Conservation (phyloP, 2,329 filamentous ascomycete genomes). For the Alternaria solani region DNA sequence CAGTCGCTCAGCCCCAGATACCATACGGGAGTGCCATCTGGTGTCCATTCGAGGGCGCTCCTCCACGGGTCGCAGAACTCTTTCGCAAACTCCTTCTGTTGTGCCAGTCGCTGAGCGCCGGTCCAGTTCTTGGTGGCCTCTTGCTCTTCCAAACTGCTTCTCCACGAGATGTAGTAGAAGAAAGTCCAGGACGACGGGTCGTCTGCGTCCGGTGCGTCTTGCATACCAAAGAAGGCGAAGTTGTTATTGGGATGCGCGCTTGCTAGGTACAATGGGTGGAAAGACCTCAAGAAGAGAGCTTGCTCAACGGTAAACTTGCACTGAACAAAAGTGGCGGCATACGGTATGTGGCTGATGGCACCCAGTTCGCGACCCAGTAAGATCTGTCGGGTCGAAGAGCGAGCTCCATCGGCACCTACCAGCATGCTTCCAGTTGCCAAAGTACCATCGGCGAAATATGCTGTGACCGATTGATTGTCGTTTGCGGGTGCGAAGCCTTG, state of each 20-base stretch:
- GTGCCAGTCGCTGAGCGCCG: constrained; percentile 47
- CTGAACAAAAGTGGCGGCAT: constrained; percentile 58
- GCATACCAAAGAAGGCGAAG: constrained; percentile 58
- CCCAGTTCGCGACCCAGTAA: constrained; percentile 39
- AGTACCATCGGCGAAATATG: constrained; percentile 47
- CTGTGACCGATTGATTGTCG: constrained; percentile 44
- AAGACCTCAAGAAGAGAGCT: constrained; percentile 54
- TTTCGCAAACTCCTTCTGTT: constrained; percentile 52
- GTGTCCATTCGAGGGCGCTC: constrained; percentile 48
- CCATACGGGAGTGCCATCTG: constrained; percentile 45
- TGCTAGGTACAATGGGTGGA: constrained; percentile 57
- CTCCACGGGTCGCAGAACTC: constrained; percentile 57
- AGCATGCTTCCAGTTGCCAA: constrained; percentile 42
- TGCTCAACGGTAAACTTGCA: constrained; percentile 53
- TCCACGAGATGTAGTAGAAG: constrained; percentile 60
- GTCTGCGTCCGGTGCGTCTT: constrained; percentile 50
- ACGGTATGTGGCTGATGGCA: constrained; percentile 52
- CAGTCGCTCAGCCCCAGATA: constrained; percentile 48
- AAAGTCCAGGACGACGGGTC: constrained; percentile 56
- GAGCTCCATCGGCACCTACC: constrained; percentile 50
- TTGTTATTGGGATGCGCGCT: constrained; percentile 55
- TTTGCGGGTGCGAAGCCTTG: constrained; percentile 44
- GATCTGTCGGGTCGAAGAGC: constrained; percentile 39
- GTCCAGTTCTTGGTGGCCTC: constrained; percentile 48
- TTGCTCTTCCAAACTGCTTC: constrained; percentile 52